Base-by-base conservation (phyloP, 2,329 filamentous ascomycete species). In the Calonectria pseudoturangicola region DNA sequence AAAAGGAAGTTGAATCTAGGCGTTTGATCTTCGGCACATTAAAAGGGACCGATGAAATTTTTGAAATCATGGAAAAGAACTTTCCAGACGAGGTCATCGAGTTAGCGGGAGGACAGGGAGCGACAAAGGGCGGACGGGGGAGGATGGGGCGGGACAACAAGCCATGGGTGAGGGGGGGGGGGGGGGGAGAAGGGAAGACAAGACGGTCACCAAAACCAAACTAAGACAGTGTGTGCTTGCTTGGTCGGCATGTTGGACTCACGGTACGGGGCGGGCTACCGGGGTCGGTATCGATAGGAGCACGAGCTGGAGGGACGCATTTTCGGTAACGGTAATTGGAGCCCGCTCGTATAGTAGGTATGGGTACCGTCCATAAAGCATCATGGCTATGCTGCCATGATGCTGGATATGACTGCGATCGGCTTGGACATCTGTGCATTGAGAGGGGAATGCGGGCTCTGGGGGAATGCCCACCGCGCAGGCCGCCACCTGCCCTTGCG, bases 241-340 rank as follows among this genome's bases (percentile, higher is more conserved):
- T 58, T n/a, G 30, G 21, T 33, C 30, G 30, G 30, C 30, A 33
- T 33, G 30, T 33, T 33, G 30, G 30, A 33, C 30, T 33, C 30
- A 58, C 54, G 18, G 36, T 39, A 16, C 54, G 50, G 50, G 12
- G 50, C 50, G 50, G 50, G 54, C 54, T 58, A 27, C 54, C 54
- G 54, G 54, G 54, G 54, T 33, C 33, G 54, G 54, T 58, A 58
- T 58, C 54, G 54, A 58, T 58, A 58, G 51, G 51, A 56, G 54
- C 36, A 27, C 30, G 54, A 58, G 54, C 33, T 25, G 54, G 54
- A 58, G 54, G 54, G 54, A 58, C n/a, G 54, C 54, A 58, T 58
- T 58, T 58, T 39, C 54, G 54, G 54, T 33, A 58, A 30, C 54
- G 33, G 54, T 39, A 58, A 58, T 58, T 58, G 54, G 54, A 58